Percentiles rank a stretch among this genome's conserved stretches.
phyloP scores from a whole-genome alignment of 306 rosid species.

The Arachis hypogaea region DNA sequence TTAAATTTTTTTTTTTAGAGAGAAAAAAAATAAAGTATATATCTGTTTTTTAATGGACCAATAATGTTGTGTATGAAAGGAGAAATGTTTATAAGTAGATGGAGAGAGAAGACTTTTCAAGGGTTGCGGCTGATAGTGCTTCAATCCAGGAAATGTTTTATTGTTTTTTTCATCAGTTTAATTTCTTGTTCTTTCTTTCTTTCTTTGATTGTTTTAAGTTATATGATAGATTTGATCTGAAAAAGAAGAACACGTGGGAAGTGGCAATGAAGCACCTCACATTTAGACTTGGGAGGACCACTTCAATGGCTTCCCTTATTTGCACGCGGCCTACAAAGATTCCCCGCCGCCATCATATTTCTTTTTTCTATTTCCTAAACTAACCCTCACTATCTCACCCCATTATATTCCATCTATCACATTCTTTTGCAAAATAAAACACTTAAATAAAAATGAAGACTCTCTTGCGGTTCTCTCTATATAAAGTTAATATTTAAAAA shows the following conservation, averaged over 20 bases:
- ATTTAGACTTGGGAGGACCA: slow-evolving; percentile 45
- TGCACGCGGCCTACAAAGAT: slow-evolving; percentile 64
- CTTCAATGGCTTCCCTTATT: slow-evolving; percentile 40
- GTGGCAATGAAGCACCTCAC: slow-evolving; percentile 29
- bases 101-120: slow-evolving; percentile 40
- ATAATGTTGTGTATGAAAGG: neutral
- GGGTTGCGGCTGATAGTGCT: slow-evolving; percentile 72
- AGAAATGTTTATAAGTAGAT: neutral
- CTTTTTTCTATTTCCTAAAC: neutral
- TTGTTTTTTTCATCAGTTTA: neutral
- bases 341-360: slow-evolving; percentile 73
- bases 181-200: neutral
- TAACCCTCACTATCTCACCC: neutral
- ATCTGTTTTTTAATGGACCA: too few relatives aligned
- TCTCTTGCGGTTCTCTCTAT: too few relatives aligned
- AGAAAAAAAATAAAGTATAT: too few relatives aligned
- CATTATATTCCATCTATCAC: slow-evolving; percentile 54
- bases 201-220: neutral
- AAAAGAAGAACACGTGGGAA: slow-evolving; percentile 51
- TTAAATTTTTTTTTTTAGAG: too few relatives aligned
- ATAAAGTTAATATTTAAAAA: too few relatives aligned
- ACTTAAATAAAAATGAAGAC: too few relatives aligned
- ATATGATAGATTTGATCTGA: neutral
- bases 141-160: slow-evolving; percentile 40
- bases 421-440: neutral